Base-by-base conservation (phyloP, 257 asterid species). In the Fraxinus cuspidata region DNA sequence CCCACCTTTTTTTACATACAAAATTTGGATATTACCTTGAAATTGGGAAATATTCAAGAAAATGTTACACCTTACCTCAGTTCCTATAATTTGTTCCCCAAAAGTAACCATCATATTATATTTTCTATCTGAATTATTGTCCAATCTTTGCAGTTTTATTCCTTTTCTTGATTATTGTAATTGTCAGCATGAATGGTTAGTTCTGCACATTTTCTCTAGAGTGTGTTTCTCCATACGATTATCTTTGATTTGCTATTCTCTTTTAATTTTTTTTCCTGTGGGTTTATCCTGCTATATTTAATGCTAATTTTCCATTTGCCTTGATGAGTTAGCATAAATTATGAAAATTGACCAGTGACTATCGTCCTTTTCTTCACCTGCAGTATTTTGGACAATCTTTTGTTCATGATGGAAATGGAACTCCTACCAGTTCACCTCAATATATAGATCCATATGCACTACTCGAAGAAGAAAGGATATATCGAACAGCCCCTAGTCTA, bases 311-410 rank as follows among this genome's bases (percentile, higher is more conserved):
- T 58, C 31, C 16, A 8, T 58, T 58, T 7, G 29, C 31, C 28
- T 21, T 10, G 1, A 35, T 58, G 31, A 7, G 23, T 58, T n/a
- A 58, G 67, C 67, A 58, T n/a, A 23, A 58, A 58, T 2, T 58
- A 58, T 58, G 29, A 7, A 58, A 7, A 56, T 58, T 58, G 67
- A 58, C 18, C 31, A 21, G 9, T n/a, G 29, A n/a, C 67, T 28
- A 21, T 23, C 19, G 16, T 58, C 29, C 56, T 73, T 76, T 77
- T 66, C 35, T 18, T 25, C 58, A 65, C 73, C 18, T 86, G 88
- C 91, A 95, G 98, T 95, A 93, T 80, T 95, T 91, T 38, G 99
- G 99, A 77, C 81, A 94, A 18, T 80, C 80, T 70, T 95, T 95
- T 80, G 76, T 95, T 80, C 99, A 93, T 37, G 95, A 90, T 44